Base-by-base conservation (phyloP, 257 asterid species). In the Thymus mandschuricus region DNA sequence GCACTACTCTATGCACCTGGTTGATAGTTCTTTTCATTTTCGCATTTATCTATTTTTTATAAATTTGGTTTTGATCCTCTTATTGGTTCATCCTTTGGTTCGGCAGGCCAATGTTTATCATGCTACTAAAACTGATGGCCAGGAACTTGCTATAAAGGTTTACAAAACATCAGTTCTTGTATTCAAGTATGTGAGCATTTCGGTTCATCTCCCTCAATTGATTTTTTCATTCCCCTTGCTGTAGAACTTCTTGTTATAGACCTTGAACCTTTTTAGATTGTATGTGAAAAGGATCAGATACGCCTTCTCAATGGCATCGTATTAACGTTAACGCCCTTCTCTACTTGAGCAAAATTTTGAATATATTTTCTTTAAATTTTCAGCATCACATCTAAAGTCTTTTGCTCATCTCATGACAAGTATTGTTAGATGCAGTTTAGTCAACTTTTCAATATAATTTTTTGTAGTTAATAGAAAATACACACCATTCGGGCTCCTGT, bases 81-180 rank as follows among this genome's bases (percentile, higher is more conserved):
- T 38, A 68, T 65, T 60, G 55, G 61, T 72, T 59, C n/a, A 44
- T 58, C 60, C 1, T 64, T 49, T 33, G 49, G 35, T 70, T 65
- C 48, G 33, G 75, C 96, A 94, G 97, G 98, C 98, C 61, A 94
- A 94, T 84, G 99, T 94, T 44, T 94, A 94, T 75, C 99, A 94
- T 81, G 98, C 99, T 58, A 84, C 98, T 57, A 94, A 84, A 82
- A 59, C 89, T 57, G 92, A 88, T 60, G 96, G 96, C 73, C 89
- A 81, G 85, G 98, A 94, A 70, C 79, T 94, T 62, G 99, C 98
- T 2, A 88, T 94, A 88, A 94, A 94, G 84, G 78, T 91, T 67
- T 94, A 94, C 86, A 91, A 91, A 83, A 94, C 98, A 73, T 94
- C 99, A 45, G 80, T 94, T 70, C 93, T 91, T 59, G 98, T 89